phyloP scores from a whole-genome alignment of 441 rosid species.

The Arabidopsis lyrata region DNA sequence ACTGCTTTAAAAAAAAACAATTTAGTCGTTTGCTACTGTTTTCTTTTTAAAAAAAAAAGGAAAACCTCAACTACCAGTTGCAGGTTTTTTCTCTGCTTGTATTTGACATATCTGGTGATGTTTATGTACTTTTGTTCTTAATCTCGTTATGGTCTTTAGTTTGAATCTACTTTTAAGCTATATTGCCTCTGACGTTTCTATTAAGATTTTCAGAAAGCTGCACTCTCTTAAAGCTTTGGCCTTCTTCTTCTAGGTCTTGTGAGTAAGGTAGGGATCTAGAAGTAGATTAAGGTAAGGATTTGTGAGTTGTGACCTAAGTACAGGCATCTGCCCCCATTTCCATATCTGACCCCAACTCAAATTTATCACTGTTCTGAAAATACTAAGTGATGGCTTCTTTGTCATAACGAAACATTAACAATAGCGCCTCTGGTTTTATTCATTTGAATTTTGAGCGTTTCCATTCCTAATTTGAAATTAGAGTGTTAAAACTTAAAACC shows the following conservation, averaged over 20 bases:
- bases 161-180: constrained; percentile 2
- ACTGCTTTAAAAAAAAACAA: not conserved
- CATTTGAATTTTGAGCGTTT: not conserved
- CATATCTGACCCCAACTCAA: not conserved
- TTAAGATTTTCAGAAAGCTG: not conserved
- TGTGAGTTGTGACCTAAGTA: no score
- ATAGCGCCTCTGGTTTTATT: not conserved
- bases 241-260: no score
- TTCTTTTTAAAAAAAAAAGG: not conserved
- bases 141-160: not conserved
- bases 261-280: no score
- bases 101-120: not conserved
- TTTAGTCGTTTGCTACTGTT: constrained; percentile 9
- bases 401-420: not conserved
- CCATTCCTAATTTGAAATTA: no score
- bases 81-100: constrained; percentile 18
- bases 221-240: not conserved
- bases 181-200: not conserved
- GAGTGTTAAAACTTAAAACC: no score
- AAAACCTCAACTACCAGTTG: constrained; percentile 34
- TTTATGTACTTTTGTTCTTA: constrained; percentile 6
- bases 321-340: no score
- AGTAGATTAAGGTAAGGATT: no score
- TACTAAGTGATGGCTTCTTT: not conserved
- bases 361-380: not conserved